These are phyloP conservation scores for Batrachochytrium dendrobatidis DNA, from an alignment of 371 early-diverging fungal genomes.

Conservation along the genomic window DNA sequence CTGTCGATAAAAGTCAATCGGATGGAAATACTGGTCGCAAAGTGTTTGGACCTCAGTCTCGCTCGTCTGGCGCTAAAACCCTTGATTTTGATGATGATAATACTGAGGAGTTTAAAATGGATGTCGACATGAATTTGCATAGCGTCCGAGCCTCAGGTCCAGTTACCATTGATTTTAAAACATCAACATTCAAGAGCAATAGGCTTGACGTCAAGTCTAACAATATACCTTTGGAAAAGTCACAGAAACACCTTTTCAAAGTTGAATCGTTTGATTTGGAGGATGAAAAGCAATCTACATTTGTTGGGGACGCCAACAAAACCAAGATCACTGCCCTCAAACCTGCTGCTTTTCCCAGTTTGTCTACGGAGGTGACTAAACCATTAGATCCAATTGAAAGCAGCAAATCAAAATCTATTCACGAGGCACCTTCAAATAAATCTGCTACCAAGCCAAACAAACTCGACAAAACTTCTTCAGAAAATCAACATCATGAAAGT, in stretches of 20 bases:
- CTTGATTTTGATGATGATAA: neutral
- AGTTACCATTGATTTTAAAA: neutral
- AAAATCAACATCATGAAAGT: neutral
- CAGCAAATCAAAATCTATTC: no score
- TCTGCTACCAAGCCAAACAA: neutral
- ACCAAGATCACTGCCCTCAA: neutral
- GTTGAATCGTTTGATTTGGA: conserved; percentile 20
- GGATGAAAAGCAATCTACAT: conserved; percentile 9
- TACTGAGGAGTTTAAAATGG: neutral
- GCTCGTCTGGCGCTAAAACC: conserved; percentile 2
- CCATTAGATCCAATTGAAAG: no score
- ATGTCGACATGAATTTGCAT: neutral
- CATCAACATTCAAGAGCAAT: neutral
- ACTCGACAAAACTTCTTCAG: neutral
- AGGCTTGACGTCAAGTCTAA: neutral
- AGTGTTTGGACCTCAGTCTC: conserved; percentile 6
- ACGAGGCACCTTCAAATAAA: neutral
- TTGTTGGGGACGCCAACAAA: conserved; percentile 16
- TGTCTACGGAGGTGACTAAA: neutral
- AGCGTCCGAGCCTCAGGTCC: conserved; percentile 12
- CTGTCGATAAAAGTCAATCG: no score
- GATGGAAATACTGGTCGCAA: conserved; percentile 11
- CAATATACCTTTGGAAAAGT: no score
- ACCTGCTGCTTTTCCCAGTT: neutral
- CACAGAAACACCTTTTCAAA: conserved; percentile 21